Evolutionary conservation across 2,329 filamentous ascomycete species (phyloP).

Genomic region (Emericellopsis cladophorae): DNA sequence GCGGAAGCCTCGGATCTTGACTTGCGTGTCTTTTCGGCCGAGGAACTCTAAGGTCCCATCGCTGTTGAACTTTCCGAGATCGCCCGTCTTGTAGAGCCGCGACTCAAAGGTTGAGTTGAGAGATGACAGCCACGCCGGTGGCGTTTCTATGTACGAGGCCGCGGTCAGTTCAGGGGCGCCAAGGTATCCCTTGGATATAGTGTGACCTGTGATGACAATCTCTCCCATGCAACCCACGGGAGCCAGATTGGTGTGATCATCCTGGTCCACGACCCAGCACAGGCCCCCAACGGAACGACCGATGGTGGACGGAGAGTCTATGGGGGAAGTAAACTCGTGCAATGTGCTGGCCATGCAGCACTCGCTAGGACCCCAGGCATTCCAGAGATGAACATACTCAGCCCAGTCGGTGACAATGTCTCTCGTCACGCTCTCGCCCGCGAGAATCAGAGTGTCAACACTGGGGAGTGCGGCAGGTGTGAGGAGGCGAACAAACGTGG

Average conservation of each 20-base stretch:
- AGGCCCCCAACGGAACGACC: background rate
- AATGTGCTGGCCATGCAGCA: constrained; percentile 1
- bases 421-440: constrained; percentile 6
- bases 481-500: background rate
- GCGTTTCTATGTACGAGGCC: constrained; percentile 16
- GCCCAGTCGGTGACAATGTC: constrained; percentile 8
- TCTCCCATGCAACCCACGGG: constrained; percentile 13
- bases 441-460: constrained; percentile 3
- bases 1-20: constrained; percentile 3
- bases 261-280: constrained; percentile 17
- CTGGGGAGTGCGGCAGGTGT: background rate
- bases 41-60: constrained; percentile 28
- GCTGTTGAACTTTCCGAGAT: constrained; percentile 27
- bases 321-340: background rate
- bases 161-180: constrained; percentile 8
- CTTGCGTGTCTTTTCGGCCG: constrained; percentile 27
- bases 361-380: constrained; percentile 9
- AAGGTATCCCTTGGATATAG: constrained; percentile 11
- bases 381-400: constrained; percentile 1
- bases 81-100: constrained; percentile 28
- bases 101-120: constrained; percentile 13
- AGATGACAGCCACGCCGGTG: background rate
- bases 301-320: background rate
- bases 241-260: constrained; percentile 12
- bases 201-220: constrained; percentile 12